phyloP scores from a whole-genome alignment of 2,329 filamentous ascomycete species.

The Xylariales sp. region DNA sequence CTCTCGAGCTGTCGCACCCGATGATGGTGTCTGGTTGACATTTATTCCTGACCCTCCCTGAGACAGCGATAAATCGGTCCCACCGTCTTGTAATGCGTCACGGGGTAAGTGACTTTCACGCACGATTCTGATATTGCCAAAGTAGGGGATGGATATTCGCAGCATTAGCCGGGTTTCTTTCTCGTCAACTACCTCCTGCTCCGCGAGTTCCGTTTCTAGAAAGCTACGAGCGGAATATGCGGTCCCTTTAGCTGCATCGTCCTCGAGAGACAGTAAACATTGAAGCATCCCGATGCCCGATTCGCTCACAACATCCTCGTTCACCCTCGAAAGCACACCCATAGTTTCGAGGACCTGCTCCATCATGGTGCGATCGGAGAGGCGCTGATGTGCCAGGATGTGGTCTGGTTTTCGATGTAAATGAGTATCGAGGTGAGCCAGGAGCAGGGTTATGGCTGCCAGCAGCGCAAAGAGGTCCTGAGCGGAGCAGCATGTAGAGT shows the following conservation, averaged over 20 bases:
- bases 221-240: neutral
- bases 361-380: neutral
- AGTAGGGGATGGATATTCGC: neutral
- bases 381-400: neutral
- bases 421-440: slow-evolving; percentile 29
- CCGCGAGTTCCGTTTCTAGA: neutral
- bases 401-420: slow-evolving; percentile 8
- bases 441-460: slow-evolving; percentile 29
- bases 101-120: neutral
- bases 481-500: slow-evolving; percentile 19
- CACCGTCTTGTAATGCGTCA: no score
- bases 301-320: slow-evolving; percentile 16
- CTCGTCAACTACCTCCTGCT: neutral
- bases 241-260: neutral
- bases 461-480: slow-evolving; percentile 32
- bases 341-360: neutral
- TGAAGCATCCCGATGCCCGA: neutral
- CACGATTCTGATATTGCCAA: neutral
- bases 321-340: neutral
- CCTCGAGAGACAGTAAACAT: neutral
- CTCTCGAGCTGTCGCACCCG: no score
- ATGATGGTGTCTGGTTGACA: no score
- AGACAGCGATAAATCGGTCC: no score
- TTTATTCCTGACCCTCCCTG: no score
- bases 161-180: no score